Evolutionary conservation across 192 early-diverging fungal genomes (phyloP).

Genomic region (Ambispora gerdemannii): DNA sequence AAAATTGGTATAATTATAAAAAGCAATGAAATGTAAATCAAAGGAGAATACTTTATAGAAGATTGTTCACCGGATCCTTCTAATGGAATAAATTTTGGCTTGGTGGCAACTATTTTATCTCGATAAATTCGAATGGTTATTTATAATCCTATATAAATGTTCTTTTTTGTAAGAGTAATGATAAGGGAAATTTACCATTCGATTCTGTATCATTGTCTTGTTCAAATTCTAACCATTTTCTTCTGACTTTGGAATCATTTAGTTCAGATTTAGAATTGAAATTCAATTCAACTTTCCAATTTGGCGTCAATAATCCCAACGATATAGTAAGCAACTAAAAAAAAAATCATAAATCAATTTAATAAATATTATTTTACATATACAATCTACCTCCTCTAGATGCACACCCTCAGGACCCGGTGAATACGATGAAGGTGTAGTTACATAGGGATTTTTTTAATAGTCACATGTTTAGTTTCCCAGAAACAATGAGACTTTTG

Average conservation of each 20-base stretch:
- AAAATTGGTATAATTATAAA: background rate
- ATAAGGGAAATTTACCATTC: slow-evolving; percentile 20
- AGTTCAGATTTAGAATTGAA: slow-evolving; percentile 34
- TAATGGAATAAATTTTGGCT: slow-evolving; percentile 37
- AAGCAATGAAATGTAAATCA: background rate
- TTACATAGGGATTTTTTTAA: too few relatives aligned
- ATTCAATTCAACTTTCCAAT: slow-evolving; percentile 48
- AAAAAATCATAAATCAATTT: background rate
- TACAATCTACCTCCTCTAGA: background rate
- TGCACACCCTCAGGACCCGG: too few relatives aligned
- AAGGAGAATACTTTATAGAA: slow-evolving; percentile 37
- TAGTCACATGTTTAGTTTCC: too few relatives aligned
- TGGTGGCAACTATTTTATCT: slow-evolving; percentile 20
- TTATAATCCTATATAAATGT: slow-evolving; percentile 1
- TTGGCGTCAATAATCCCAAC: slow-evolving; percentile 41
- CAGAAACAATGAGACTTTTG: too few relatives aligned
- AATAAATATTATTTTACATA: background rate
- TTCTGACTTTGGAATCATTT: slow-evolving; percentile 24
- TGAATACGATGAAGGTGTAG: too few relatives aligned
- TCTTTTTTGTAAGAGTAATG: too few relatives aligned
- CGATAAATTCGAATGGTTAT: too few relatives aligned
- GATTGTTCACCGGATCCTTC: slow-evolving; percentile 58
- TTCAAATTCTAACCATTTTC: slow-evolving; percentile 25
- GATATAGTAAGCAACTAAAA: slow-evolving; percentile 44
- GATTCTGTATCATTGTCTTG: slow-evolving; percentile 18